These are phyloP conservation scores for Irpex sp. DNA, from an alignment of 1,284 basidiomycete species.

Conservation along the genomic window DNA sequence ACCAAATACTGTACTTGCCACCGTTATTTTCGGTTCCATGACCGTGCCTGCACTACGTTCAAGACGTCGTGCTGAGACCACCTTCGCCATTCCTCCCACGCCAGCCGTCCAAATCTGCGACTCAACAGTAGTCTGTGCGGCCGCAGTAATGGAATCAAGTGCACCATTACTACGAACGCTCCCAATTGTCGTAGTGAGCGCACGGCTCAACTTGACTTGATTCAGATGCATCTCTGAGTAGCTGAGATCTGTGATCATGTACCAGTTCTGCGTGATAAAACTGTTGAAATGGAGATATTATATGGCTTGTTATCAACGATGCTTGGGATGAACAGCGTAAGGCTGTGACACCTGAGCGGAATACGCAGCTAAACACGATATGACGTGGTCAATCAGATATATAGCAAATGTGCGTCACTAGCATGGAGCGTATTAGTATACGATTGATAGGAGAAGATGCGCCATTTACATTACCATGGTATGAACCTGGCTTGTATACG, in stretches of 20 bases:
- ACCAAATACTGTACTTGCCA: no score
- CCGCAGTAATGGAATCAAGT: slow-evolving; percentile 51
- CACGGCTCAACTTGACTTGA: slow-evolving; percentile 46
- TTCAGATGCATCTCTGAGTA: slow-evolving; percentile 54
- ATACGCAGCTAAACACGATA: no score
- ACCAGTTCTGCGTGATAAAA: slow-evolving; percentile 68
- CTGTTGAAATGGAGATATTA: slow-evolving; percentile 55
- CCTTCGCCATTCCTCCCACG: slow-evolving; percentile 46
- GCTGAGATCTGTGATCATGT: slow-evolving; percentile 59
- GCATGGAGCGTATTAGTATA: no score
- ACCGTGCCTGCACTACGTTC: no score
- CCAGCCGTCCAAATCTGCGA: slow-evolving; percentile 48
- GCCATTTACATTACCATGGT: no score
- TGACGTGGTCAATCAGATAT: no score
- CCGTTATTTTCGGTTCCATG: no score
- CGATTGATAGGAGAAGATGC: no score
- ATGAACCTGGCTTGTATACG: no score
- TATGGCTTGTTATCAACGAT: slow-evolving; percentile 64
- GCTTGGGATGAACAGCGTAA: slow-evolving; percentile 70
- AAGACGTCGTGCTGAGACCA: slow-evolving; percentile 24
- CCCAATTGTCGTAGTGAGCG: slow-evolving; percentile 39
- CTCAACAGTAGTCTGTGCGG: slow-evolving; percentile 50
- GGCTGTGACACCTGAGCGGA: slow-evolving; percentile 20
- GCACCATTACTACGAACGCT: slow-evolving; percentile 36
- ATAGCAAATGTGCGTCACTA: no score